phyloP scores from a whole-genome alignment of 805 yeast species.

The Candida tibetensis region DNA sequence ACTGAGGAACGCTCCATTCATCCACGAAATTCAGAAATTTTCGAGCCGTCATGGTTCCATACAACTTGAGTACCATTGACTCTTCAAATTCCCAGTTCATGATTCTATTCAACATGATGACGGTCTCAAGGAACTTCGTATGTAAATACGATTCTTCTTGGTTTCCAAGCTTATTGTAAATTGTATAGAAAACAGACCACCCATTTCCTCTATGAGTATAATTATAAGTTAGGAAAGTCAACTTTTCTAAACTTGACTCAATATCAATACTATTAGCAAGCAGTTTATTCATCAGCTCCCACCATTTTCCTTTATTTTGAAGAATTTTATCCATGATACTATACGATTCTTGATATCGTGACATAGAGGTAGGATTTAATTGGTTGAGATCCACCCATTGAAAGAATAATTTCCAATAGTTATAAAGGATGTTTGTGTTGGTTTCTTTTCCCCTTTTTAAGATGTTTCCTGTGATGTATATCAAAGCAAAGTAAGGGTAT shows the following conservation, averaged over 20 bases:
- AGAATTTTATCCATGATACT: constrained; percentile 17
- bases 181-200: constrained; percentile 26
- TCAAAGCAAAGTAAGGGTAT: constrained; percentile 19
- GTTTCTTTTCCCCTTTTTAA: neutral
- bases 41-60: constrained; percentile 27
- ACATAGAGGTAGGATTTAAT: neutral
- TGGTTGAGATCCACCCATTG: constrained; percentile 10
- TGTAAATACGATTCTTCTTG: constrained; percentile 17
- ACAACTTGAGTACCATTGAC: constrained; percentile 26
- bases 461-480: constrained; percentile 3
- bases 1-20: constrained; percentile 25
- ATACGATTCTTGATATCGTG: constrained; percentile 20
- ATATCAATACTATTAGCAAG: constrained; percentile 12
- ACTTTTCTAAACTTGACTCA: constrained; percentile 16
- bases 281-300: constrained; percentile 24
- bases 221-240: constrained; percentile 15
- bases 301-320: constrained; percentile 17
- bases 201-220: constrained; percentile 11
- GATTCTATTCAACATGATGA: constrained; percentile 23
- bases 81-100: constrained; percentile 36
- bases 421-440: neutral
- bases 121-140: constrained; percentile 27
- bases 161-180: constrained; percentile 16
- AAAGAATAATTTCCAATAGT: constrained; percentile 11
- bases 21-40: constrained; percentile 37